Evolutionary conservation across 192 early-diverging fungal species (phyloP).

Genomic region (Coemansia aciculifera): DNA sequence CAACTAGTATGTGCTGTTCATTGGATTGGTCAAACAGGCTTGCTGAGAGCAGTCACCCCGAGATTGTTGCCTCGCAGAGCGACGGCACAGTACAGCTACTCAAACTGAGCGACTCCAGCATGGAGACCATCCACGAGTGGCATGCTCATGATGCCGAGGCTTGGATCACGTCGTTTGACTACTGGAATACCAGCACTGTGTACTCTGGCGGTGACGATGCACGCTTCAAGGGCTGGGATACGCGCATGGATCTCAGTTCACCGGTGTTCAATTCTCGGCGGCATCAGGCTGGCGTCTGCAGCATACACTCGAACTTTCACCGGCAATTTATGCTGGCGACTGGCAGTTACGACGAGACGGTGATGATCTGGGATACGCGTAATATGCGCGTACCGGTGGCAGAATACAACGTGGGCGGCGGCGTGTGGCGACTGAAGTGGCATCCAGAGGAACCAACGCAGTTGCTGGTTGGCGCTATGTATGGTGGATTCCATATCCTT

Average conservation of each 20-base stretch:
- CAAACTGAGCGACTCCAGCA: conserved; percentile 43
- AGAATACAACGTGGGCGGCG: conserved; percentile 75
- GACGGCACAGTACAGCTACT: conserved; percentile 70
- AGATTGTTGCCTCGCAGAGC: conserved; percentile 72
- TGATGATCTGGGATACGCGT: conserved; percentile 90
- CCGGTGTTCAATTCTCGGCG: conserved; percentile 65
- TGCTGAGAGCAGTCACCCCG: background rate
- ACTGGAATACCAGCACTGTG: conserved; percentile 68
- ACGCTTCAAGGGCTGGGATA: conserved; percentile 86
- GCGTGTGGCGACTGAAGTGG: conserved; percentile 96
- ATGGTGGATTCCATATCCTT: conserved; percentile 85
- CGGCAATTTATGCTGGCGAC: conserved; percentile 78
- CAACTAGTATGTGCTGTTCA: conserved; percentile 74
- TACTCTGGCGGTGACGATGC: conserved; percentile 86
- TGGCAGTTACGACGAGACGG: conserved; percentile 90
- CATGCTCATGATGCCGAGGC: conserved; percentile 88
- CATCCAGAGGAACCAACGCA: conserved; percentile 67
- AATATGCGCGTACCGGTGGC: conserved; percentile 72
- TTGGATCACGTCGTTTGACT: conserved; percentile 92
- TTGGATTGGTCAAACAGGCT: conserved; percentile 85
- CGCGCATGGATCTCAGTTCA: conserved; percentile 46
- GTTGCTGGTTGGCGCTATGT: conserved; percentile 86
- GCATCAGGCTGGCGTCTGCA: conserved; percentile 90
- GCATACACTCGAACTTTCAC: conserved; percentile 83
- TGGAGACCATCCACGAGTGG: conserved; percentile 59